Base-by-base conservation (phyloP, 164 flowering plant genomes). In the Berberis vulgaris region DNA sequence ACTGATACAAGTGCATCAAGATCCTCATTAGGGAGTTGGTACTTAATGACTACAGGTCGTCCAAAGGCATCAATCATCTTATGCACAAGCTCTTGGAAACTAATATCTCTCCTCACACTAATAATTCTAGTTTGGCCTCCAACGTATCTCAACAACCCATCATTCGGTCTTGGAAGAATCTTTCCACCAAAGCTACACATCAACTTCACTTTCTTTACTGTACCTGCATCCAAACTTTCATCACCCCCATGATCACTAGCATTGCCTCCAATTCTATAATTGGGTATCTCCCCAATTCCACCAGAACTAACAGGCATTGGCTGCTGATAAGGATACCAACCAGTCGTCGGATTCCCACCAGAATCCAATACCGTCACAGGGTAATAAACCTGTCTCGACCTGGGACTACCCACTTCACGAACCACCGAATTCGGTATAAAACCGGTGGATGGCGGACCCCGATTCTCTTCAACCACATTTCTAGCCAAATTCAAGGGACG, bases 11-110 rank as follows among this genome's bases (percentile, higher is more conserved):
- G 80, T 2, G 96, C 91, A 80, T 91, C 95, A 59, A 91, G 89
- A 74, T 89, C 98, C 78, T 91, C 96, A 50, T 83, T 92, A 2
- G 96, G 96, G n/a, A 87, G 84, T 79, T 91, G 96, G 65, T 91
- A 91, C 71, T 89, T 91, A 4, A 91, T 73, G 54, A 79, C 72
- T 40, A 82, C 83, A 45, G 79, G 74, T 56, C 82, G 86, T 44
- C 84, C 91, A 66, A 67, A 87, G 0, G 69, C 67, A 40, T 87
- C 85, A 4, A 43, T 65, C 91, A 91, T 84, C 81, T 83, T 91
- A 65, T 73, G 84, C 59, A 77, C 62, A 11, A 91, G 61, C 45
- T 82, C 87, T 8, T 69, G 73, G 61, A 81, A 89, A 44, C 77
- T 72, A 56, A 83, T 66, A 71, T 83, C 84, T 61, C 78, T 81